These are phyloP conservation scores for Gossypium stocksii DNA, from an alignment of 345 rosid species.

Conservation along the genomic window DNA sequence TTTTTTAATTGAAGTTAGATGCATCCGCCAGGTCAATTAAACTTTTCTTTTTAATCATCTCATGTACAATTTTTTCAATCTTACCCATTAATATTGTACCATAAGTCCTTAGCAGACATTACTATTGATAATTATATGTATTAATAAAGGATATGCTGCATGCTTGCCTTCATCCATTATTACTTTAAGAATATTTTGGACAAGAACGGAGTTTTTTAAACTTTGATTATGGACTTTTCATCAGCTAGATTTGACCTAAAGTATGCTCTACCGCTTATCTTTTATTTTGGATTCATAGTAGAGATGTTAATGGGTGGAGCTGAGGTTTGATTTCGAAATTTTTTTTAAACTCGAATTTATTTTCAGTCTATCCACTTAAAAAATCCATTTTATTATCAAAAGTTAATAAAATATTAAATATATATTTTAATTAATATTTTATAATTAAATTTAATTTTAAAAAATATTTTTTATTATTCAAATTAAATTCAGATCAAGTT, in stretches of 20 bases:
- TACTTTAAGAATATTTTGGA: not conserved
- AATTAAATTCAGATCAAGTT: too few relatives aligned
- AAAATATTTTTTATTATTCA: too few relatives aligned
- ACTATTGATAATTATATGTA: conserved; percentile 18
- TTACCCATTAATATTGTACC: not conserved
- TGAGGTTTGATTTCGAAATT: fast-evolving
- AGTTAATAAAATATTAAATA: too few relatives aligned
- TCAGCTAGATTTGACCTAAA: not conserved
- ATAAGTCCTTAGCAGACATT: conserved; percentile 16
- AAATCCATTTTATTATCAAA: too few relatives aligned
- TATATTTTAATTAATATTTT: too few relatives aligned
- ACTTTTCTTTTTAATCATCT: not conserved
- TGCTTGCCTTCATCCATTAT: conserved; percentile 24
- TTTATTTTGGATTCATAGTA: not conserved
- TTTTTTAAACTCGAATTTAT: too few relatives aligned
- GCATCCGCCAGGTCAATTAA: not conserved
- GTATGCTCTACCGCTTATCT: not conserved
- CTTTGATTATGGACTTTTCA: not conserved
- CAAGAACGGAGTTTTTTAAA: not conserved
- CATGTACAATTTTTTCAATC: not conserved
- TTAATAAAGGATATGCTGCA: conserved; percentile 19
- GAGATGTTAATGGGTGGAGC: fast-evolving
- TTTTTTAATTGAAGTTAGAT: too few relatives aligned
- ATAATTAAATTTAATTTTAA: too few relatives aligned
- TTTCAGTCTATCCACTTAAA: too few relatives aligned